Evolutionary conservation across 805 yeast species (phyloP), one percentile per base, ranked within the genome.

Genomic region (Wickerhamiella azymoides): DNA sequence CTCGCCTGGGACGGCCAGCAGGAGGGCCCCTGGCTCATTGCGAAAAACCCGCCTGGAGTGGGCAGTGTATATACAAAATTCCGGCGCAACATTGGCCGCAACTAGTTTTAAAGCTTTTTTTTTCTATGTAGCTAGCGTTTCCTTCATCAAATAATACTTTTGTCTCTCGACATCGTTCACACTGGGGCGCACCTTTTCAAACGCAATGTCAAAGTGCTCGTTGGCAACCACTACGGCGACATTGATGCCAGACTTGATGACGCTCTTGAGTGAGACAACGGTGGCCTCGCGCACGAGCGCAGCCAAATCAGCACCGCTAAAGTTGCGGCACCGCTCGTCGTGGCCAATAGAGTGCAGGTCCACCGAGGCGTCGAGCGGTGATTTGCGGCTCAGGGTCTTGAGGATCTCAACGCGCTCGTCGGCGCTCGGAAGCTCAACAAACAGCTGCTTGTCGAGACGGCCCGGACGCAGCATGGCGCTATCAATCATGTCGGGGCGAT

Each of bases 381-480:
- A 81, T 18, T 76, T 74, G 43, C 68, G 69, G 2, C 86, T 74
- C 26, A 86, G 74, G 0, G 97, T 86, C 50, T 71, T 72, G 59
- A 89, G 68, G 49, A 89, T 92, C 52, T 88, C 96, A 2, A 72
- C 64, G 51, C 96, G 71, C 61, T 92, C 98, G 2, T 66, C 70
- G 0, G 77, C 74, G 6, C 76, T 74, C 3, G 98, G 98, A 43
- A 89, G 70, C 60, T 89, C 96, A 24, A 89, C 89, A 62, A 80
- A 89, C 39, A 89, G 67, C 2, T 95, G 84, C 63, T 89, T 92
- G 59, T 92, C 97, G 56, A 89, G 70, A 62, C 98, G 76, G 5
- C 97, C 98, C 0, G 97, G 97, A 60, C 98, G 75, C 39, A 92
- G 66, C 97, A 89, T 92, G 0, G 98, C 98, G 3, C 95, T 86